Percentiles rank a stretch among this genome's conserved stretches.
Evolutionary conservation across 805 yeast genomes (phyloP).

Genomic region (Metschnikowia peoriensis): DNA sequence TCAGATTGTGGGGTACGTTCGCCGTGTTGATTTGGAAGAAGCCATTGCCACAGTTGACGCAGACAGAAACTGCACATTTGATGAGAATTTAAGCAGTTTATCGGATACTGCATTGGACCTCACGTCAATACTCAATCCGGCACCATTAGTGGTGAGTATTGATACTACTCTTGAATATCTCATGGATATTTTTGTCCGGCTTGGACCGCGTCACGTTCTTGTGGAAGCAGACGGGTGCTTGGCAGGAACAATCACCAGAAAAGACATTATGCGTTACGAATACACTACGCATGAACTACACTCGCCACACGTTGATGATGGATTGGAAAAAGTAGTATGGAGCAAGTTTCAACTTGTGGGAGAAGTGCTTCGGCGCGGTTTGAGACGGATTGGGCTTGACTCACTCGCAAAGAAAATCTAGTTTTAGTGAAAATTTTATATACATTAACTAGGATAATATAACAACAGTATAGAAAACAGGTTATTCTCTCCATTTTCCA

Average conservation of each 20-base stretch:
- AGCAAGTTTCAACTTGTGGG: conserved; percentile 9
- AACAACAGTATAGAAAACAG: background rate
- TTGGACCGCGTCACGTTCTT: conserved; percentile 77
- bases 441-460: background rate
- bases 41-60: conserved; percentile 8
- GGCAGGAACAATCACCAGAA: conserved; percentile 78
- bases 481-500: conserved; percentile 72
- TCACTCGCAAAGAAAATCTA: conserved; percentile 1
- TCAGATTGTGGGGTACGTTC: conserved; percentile 45
- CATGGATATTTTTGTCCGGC: conserved; percentile 64
- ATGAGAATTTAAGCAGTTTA: background rate
- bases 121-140: conserved; percentile 41
- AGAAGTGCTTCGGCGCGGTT: background rate
- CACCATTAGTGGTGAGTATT: conserved; percentile 61
- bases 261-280: conserved; percentile 74
- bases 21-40: conserved; percentile 37
- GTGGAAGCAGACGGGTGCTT: conserved; percentile 61
- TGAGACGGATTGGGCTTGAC: conserved; percentile 1
- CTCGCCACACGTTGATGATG: conserved; percentile 18
- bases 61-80: conserved; percentile 19
- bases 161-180: conserved; percentile 57
- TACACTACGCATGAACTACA: conserved; percentile 30
- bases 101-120: conserved; percentile 20
- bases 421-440: background rate
- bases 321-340: conserved; percentile 38